These are phyloP conservation scores for Filobasidium floriforme DNA, from an alignment of 768 basidiomycete genomes.

Conservation along the genomic window DNA sequence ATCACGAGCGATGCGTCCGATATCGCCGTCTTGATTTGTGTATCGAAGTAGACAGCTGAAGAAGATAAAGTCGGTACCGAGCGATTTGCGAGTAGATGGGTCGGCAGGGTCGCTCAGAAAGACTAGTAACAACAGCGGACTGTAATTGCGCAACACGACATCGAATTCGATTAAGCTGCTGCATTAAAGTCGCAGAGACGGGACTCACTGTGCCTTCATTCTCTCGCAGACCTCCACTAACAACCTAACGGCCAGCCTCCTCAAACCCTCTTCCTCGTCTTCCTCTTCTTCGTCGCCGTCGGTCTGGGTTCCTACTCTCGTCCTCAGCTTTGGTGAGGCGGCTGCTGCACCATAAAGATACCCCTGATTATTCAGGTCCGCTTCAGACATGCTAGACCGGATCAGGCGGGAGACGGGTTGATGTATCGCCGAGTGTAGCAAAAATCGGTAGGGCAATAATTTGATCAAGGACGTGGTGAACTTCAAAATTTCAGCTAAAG, in stretches of 20 bases:
- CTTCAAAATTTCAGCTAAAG: constrained; percentile 67
- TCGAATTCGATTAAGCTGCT: not conserved
- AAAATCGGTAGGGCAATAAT: constrained; percentile 83
- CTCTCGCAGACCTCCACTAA: constrained; percentile 87
- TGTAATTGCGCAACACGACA: not conserved
- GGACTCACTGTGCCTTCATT: constrained; percentile 57
- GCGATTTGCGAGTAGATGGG: constrained; percentile 55
- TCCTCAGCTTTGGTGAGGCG: not conserved
- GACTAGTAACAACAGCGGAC: constrained; percentile 61
- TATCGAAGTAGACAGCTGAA: constrained; percentile 94
- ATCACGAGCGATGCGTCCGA: constrained; percentile 86
- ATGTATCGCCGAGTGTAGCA: constrained; percentile 84
- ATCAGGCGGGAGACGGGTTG: constrained; percentile 76
- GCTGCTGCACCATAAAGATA: constrained; percentile 1
- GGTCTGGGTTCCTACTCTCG: constrained; percentile 1
- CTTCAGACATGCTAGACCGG: constrained; percentile 59
- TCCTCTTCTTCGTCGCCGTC: not conserved
- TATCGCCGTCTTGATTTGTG: constrained; percentile 85
- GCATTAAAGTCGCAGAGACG: not conserved
- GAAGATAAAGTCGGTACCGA: constrained; percentile 64
- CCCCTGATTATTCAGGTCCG: not conserved
- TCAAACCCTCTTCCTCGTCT: constrained; percentile 51
- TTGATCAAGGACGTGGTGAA: constrained; percentile 86
- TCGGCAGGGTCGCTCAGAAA: constrained; percentile 17
- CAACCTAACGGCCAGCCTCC: constrained; percentile 56